phyloP scores from a whole-genome alignment of 2,329 filamentous ascomycete genomes.

The Pseudogymnoascus sp. region DNA sequence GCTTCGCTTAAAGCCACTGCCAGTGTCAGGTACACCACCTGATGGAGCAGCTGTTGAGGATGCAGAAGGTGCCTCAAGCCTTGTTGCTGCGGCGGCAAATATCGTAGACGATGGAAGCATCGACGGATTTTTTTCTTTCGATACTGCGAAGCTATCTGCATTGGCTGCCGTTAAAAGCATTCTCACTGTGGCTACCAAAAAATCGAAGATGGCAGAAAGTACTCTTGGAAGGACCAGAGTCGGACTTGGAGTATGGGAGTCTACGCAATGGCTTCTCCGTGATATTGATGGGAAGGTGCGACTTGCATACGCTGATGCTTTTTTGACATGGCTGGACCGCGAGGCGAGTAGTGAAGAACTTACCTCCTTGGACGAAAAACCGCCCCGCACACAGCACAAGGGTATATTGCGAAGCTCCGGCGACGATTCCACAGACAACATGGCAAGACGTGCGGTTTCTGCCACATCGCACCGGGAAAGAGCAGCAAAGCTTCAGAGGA shows the following conservation, averaged over 20 bases:
- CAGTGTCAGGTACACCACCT: constrained; percentile 35
- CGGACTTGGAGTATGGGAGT: constrained; percentile 82
- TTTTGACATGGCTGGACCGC: constrained; percentile 76
- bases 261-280: constrained; percentile 86
- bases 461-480: constrained; percentile 46
- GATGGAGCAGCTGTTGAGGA: constrained; percentile 37
- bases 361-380: constrained; percentile 46
- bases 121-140: constrained; percentile 54
- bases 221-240: constrained; percentile 66
- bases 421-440: constrained; percentile 23
- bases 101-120: constrained; percentile 44
- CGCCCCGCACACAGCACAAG: constrained; percentile 28
- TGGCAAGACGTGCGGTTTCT: constrained; percentile 54
- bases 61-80: constrained; percentile 35
- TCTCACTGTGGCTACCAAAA: constrained; percentile 69
- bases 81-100: constrained; percentile 39
- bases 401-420: constrained; percentile 15
- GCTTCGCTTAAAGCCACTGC: constrained; percentile 62
- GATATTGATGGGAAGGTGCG: constrained; percentile 72
- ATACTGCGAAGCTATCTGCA: constrained; percentile 54
- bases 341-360: constrained; percentile 64
- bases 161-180: constrained; percentile 76
- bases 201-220: constrained; percentile 48
- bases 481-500: constrained; percentile 16
- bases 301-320: constrained; percentile 74